A percentile compares a stretch with the other conserved stretches of the same genome.
Conservation (phyloP, 495 filamentous ascomycete species). For the Trichocladium antarcticum region DNA sequence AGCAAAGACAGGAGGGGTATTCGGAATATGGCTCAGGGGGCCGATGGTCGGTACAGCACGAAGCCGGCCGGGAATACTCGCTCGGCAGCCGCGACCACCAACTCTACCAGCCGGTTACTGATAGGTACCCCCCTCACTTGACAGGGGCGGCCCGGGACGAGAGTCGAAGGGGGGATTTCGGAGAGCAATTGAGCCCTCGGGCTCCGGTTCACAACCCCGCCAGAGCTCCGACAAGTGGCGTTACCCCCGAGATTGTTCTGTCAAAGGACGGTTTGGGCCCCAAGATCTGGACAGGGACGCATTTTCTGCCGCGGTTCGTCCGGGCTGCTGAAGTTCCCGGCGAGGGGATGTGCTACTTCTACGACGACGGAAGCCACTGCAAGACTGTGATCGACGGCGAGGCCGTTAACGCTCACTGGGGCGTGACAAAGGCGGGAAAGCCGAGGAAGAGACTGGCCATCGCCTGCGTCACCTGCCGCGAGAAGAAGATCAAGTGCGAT, state of each 20-base stretch:
- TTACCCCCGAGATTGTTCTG: conserved; percentile 32
- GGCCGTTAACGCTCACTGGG: conserved; percentile 82
- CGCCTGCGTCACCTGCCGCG: conserved; percentile 79
- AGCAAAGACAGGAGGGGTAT: conserved; percentile 18
- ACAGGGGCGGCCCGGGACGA: conserved; percentile 17
- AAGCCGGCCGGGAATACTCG: conserved; percentile 21
- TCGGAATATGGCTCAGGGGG: conserved; percentile 17
- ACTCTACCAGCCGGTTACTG: conserved; percentile 15
- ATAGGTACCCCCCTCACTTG: conserved; percentile 15
- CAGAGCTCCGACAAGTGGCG: conserved; percentile 30
- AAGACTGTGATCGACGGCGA: conserved; percentile 78
- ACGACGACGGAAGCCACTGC: conserved; percentile 76
- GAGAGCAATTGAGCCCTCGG: conserved; percentile 24
- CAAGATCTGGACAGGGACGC: conserved; percentile 51
- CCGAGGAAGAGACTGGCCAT: conserved; percentile 81
- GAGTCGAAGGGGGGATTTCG: conserved; percentile 9
- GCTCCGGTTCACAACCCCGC: conserved; percentile 23
- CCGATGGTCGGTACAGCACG: conserved; percentile 25
- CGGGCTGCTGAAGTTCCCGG: conserved; percentile 53
- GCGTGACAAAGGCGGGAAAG: conserved; percentile 84
- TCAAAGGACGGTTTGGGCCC: conserved; percentile 46
- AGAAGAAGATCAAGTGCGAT: conserved; percentile 96
- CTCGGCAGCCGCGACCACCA: conserved; percentile 18
- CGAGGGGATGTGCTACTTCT: conserved; percentile 75
- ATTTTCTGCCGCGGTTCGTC: conserved; percentile 50